phyloP scores from a whole-genome alignment of 2,329 filamentous ascomycete genomes.

The Cytospora leucostoma region DNA sequence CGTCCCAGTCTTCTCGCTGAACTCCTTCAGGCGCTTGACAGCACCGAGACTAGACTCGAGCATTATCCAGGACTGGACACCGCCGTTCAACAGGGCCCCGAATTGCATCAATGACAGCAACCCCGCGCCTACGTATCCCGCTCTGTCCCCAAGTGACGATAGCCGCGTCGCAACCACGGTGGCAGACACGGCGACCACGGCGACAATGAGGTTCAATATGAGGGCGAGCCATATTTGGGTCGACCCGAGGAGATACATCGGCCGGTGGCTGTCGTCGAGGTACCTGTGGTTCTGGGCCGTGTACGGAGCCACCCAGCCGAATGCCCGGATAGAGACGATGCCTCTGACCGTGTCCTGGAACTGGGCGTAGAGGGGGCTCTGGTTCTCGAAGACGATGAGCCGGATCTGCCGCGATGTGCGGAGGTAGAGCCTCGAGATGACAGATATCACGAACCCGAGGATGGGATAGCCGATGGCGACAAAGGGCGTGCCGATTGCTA shows the following conservation, averaged over 20 bases:
- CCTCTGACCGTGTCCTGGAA: constrained; percentile 52
- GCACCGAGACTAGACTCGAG: constrained; percentile 40
- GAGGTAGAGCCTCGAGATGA: constrained; percentile 47
- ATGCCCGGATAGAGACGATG: constrained; percentile 51
- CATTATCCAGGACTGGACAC: constrained; percentile 35
- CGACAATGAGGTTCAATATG: constrained; percentile 38
- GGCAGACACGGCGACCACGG: constrained; percentile 35
- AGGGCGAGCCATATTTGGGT: constrained; percentile 39
- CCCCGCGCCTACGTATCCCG: constrained; percentile 30
- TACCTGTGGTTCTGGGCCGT: constrained; percentile 45
- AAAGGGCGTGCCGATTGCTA: constrained; percentile 39
- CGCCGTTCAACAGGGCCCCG: constrained; percentile 32
- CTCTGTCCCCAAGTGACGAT: constrained; percentile 23
- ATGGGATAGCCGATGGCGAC: constrained; percentile 41
- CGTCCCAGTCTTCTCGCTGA: constrained; percentile 31
- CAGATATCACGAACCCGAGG: constrained; percentile 41
- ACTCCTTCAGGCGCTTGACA: constrained; percentile 34
- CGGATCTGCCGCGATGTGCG: constrained; percentile 50
- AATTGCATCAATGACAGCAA: constrained; percentile 38
- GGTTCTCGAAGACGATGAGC: constrained; percentile 46
- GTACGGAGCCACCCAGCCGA: constrained; percentile 48
- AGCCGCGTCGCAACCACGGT: constrained; percentile 33
- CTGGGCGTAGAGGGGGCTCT: constrained; percentile 33
- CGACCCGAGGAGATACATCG: constrained; percentile 51
- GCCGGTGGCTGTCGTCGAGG: constrained; percentile 51